These are phyloP conservation scores for Nannochloropsis granulata DNA, from an alignment of 108 stramenopile species.

Conservation along the genomic window DNA sequence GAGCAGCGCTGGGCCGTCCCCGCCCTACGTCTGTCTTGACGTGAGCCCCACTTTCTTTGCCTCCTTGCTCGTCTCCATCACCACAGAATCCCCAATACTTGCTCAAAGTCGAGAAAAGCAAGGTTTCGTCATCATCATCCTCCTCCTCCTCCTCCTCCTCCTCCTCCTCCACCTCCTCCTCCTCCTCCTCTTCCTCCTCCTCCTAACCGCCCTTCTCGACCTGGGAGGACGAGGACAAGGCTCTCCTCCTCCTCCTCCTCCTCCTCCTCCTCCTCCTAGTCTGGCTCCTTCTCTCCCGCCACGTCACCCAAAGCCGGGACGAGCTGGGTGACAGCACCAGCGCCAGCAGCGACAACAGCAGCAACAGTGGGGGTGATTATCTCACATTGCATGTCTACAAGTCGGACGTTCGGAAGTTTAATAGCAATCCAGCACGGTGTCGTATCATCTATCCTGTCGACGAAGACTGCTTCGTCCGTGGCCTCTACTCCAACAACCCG, in stretches of 20 bases:
- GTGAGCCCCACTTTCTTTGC: no score
- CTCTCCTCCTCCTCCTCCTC: background rate
- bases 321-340: background rate
- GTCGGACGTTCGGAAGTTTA: background rate
- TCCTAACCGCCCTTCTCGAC: no score
- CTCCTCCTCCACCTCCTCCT: background rate
- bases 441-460: background rate
- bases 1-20: no score
- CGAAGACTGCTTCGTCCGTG: conserved; percentile 3
- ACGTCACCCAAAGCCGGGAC: conserved; percentile 7
- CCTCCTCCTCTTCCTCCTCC: background rate
- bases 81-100: background rate
- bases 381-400: conserved; percentile 39
- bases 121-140: background rate
- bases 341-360: background rate
- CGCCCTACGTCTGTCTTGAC: no score
- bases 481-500: conserved; percentile 40
- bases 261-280: background rate
- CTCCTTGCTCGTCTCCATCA: background rate
- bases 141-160: background rate
- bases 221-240: no score
- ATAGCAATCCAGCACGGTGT: background rate
- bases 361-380: conserved; percentile 13
- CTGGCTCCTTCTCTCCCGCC: background rate
- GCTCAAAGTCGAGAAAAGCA: background rate